Conservation (phyloP, 768 basidiomycete species). For the Tulasnella sp. region DNA sequence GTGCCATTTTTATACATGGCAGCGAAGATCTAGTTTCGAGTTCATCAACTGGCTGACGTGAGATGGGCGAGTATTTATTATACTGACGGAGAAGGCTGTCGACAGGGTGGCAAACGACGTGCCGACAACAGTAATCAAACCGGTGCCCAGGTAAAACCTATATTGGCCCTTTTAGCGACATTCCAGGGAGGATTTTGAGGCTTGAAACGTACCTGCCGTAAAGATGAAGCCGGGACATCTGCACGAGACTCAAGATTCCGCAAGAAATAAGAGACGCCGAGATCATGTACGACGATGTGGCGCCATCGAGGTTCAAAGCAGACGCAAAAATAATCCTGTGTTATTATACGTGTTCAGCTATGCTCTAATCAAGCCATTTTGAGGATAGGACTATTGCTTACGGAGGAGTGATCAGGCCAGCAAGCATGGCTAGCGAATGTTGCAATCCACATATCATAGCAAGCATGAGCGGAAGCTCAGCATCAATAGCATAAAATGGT, state of each 20-base stretch:
- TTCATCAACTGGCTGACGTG: not conserved
- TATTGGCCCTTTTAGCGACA: not conserved
- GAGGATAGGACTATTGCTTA: too few species aligned
- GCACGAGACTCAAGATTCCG: conserved; percentile 63
- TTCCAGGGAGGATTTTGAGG: not conserved
- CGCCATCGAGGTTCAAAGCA: conserved; percentile 29
- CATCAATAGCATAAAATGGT: conserved; percentile 67
- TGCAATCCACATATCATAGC: conserved; percentile 55
- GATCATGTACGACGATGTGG: conserved; percentile 63
- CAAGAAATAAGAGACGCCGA: conserved; percentile 73
- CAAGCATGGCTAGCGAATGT: conserved; percentile 58
- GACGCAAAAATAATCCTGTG: conserved; percentile 17
- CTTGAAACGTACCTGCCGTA: conserved; percentile 38
- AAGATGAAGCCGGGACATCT: conserved; percentile 61
- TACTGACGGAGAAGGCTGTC: conserved; percentile 53
- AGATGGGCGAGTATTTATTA: not conserved
- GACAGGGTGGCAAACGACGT: conserved; percentile 71
- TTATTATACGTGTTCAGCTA: too few species aligned
- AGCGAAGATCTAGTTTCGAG: conserved; percentile 46
- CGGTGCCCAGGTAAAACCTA: conserved; percentile 47
- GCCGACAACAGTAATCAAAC: conserved; percentile 70
- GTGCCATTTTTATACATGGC: conserved; percentile 72
- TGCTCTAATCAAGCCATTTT: too few species aligned
- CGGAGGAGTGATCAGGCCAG: conserved; percentile 72
- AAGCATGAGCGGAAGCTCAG: conserved; percentile 59